Evolutionary conservation across 1,284 basidiomycete species (phyloP), one percentile per base, ranked within the genome.

Genomic region (Naganishia sp.): DNA sequence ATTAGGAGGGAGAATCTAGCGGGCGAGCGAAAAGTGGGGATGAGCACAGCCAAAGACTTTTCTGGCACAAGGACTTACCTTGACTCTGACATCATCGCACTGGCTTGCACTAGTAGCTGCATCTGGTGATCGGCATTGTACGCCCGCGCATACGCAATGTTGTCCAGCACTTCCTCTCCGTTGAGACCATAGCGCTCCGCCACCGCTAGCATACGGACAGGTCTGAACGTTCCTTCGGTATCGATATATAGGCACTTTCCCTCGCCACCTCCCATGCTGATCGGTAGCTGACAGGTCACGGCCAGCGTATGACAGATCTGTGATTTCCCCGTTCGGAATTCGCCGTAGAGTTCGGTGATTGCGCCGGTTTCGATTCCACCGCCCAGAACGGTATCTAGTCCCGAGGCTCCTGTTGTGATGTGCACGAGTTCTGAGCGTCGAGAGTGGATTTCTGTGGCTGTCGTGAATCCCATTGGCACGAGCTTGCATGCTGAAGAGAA

Each of bases 161-260:
- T 99, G 80, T 99, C 96, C 70, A 99, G 82, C 3, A 98, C 96
- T 77, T 98, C 95, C 78, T 99, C 93, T 46, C 94, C 94, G 72
- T 94, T 94, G 72, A 99, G 83, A 7, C 96, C 96, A 75, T 90
- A 94, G 60, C 96, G 85, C 81, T 98, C 95, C 1, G 96, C 95
- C 4, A 96, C 93, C 0, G 95, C 91, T 36, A 99, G 84, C 64
- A 99, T 83, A 68, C 96, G 91, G 44, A 92, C 90, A 18, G 96
- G 96, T 71, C 96, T 92, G 84, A 99, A 99, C 3, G 96, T 99
- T 11, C 94, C 94, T 77, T 99, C 95, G 0, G 96, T 99, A 79
- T 99, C 96, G 80, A 99, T 98, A 80, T 95, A 99, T 55, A 99
- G 83, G 75, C 95, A 98, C 81, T 99, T 99, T 56, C 96, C 96